Base-by-base conservation (phyloP, 352 stramenopile species). In the Phytophthora boehmeriae region DNA sequence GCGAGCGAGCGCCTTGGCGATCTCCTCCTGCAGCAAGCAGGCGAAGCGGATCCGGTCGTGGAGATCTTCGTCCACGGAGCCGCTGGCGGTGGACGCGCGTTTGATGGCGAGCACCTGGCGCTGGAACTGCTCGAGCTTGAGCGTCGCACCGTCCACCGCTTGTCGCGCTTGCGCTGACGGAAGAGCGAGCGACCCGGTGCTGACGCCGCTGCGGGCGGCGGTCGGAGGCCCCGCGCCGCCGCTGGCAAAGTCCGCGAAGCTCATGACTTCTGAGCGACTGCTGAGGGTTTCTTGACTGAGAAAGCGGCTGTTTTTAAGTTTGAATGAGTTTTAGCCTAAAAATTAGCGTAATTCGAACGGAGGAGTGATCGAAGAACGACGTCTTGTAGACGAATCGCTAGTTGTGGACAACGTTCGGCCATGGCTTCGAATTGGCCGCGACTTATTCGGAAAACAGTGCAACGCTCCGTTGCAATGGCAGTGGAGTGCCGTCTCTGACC, bases 71-170 rank as follows among this genome's bases (percentile, higher is more conserved):
- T 95, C 83, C 14, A 89, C 64, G 20, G 57, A 58, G 28, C 53
- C 57, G 9, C 44, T 3, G 10, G 57, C 59, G 35, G 59, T 48
- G 25, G 80, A 71, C 10, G 69, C 78, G 65, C 86, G 82, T 54
- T 92, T 92, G 56, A 95, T 89, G 32, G 78, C 83, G 14, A 89
- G 63, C 30, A 93, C 84, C 44, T 95, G 86, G 14, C 86, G 82
- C 59, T 95, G 86, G 66, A 93, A 95, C 62, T 92, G 80, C 59
- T 93, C 86, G 4, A 93, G 68, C 54, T 95, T 95, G 52, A 93
- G 70, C 9, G 81, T 86, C 27, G 80, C 81, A 25, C 53, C 61
- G n/a, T 93, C 83, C 23, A 93, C 67, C 54, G 81, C 78, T 28
- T 89, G 78, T 27, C 85, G 83, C 8, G 50, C 61, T 4, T 49